phyloP scores from a whole-genome alignment of 2,329 filamentous ascomycete genomes.

The Epichloe hybrida region DNA sequence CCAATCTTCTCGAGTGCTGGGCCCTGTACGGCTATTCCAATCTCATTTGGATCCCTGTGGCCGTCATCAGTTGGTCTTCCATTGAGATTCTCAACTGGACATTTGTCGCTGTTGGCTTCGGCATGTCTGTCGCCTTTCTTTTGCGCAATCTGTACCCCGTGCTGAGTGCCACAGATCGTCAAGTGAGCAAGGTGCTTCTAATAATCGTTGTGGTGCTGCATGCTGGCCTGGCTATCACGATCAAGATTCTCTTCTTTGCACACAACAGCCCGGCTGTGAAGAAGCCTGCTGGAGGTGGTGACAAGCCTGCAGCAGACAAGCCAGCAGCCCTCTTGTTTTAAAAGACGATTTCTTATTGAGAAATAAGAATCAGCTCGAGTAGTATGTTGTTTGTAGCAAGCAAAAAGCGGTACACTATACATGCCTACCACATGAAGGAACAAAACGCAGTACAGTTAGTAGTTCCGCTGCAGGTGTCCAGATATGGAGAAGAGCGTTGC shows the following conservation, averaged over 20 bases:
- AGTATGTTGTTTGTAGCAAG: not conserved
- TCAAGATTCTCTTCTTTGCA: constrained; percentile 95
- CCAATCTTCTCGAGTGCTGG: constrained; percentile 90
- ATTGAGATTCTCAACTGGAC: constrained; percentile 82
- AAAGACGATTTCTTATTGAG: not conserved
- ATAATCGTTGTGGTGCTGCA: constrained; percentile 75
- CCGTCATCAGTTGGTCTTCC: constrained; percentile 80
- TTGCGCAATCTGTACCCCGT: constrained; percentile 83
- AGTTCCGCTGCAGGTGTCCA: not conserved
- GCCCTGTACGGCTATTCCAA: constrained; percentile 94
- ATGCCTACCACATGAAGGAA: too few species aligned
- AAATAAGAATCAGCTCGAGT: not conserved
- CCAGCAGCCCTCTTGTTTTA: constrained; percentile 10
- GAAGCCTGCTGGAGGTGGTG: constrained; percentile 23
- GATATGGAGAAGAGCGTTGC: not conserved
- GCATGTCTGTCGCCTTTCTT: constrained; percentile 68
- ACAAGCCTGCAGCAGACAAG: constrained; percentile 11
- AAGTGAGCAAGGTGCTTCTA: constrained; percentile 79
- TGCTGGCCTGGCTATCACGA: constrained; percentile 78
- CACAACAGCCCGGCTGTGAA: constrained; percentile 43
- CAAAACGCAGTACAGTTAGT: not conserved
- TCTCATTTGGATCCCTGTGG: constrained; percentile 92
- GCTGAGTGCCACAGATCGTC: constrained; percentile 79
- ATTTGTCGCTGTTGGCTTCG: constrained; percentile 80
- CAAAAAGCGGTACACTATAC: not conserved